Percentiles rank a stretch among this genome's conserved stretches.
Conservation (phyloP, 305 asterid species). For the Withania somnifera region DNA sequence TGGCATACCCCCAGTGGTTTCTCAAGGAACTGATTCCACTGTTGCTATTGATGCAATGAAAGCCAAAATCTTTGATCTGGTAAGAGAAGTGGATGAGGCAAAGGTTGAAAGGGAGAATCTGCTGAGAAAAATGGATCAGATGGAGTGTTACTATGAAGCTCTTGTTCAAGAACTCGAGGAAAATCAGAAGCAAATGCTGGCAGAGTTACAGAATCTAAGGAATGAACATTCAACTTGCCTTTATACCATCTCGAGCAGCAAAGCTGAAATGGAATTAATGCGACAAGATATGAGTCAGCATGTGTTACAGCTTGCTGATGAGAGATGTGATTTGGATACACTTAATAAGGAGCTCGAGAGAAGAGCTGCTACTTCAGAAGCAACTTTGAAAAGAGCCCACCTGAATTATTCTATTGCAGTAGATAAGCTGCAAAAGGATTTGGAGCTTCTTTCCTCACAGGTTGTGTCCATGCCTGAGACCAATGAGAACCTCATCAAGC, state of each 20-base stretch:
- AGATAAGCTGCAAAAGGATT: constrained; percentile 89
- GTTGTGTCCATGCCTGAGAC: constrained; percentile 88
- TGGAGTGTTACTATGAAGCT: constrained; percentile 95
- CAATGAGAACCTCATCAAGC: constrained; percentile 76
- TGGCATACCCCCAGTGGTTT: constrained; percentile 35
- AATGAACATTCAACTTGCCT: constrained; percentile 81
- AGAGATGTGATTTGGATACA: constrained; percentile 52
- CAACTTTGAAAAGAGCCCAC: constrained; percentile 83
- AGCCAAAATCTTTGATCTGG: constrained; percentile 67
- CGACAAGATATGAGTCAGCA: constrained; percentile 54
- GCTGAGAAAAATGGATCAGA: constrained; percentile 71
- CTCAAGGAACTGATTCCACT: constrained; percentile 40
- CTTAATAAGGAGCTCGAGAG: constrained; percentile 70
- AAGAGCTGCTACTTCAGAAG: constrained; percentile 70
- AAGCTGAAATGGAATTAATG: constrained; percentile 62
- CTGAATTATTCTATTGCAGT: constrained; percentile 96
- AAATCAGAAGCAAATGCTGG: constrained; percentile 78
- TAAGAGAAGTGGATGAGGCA: constrained; percentile 76
- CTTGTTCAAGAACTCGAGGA: constrained; percentile 91
- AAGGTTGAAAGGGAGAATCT: constrained; percentile 80
- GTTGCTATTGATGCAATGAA: constrained; percentile 60
- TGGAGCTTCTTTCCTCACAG: constrained; percentile 92
- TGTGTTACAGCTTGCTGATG: constrained; percentile 44
- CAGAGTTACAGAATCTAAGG: constrained; percentile 69
- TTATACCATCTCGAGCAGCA: constrained; percentile 49